Percentiles rank a stretch among this genome's conserved stretches.
Evolutionary conservation across 164 flowering plant genomes (phyloP).

Genomic region (Vitis cinerea): DNA sequence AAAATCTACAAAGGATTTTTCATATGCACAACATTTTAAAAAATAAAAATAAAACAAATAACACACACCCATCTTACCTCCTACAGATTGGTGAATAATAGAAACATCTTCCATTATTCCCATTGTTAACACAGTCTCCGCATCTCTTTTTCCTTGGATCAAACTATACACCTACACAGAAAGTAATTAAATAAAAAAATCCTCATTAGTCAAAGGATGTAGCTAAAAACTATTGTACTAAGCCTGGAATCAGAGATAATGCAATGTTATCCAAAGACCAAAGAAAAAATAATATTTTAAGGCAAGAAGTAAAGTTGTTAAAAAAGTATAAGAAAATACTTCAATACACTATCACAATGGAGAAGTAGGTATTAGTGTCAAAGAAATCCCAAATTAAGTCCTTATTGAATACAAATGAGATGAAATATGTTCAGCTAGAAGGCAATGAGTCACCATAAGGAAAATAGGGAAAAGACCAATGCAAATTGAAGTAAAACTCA

Average conservation of each 20-base stretch:
- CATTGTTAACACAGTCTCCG: conserved; percentile 87
- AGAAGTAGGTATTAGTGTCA: too few relatives aligned
- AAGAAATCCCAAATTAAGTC: too few relatives aligned
- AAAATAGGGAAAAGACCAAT: too few relatives aligned
- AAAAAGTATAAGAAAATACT: too few relatives aligned
- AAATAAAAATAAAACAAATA: background rate
- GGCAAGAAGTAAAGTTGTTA: too few relatives aligned
- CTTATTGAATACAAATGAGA: too few relatives aligned
- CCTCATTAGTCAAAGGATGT: background rate
- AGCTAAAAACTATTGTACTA: background rate
- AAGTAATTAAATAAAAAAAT: background rate
- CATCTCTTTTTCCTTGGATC: conserved; percentile 96
- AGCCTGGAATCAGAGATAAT: background rate
- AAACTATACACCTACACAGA: conserved; percentile 80
- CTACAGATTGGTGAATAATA: conserved; percentile 96
- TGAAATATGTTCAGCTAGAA: too few relatives aligned
- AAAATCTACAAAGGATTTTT: too few relatives aligned
- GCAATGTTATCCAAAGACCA: background rate
- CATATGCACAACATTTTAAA: background rate
- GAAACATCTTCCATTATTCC: conserved; percentile 98
- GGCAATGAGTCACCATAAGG: too few relatives aligned
- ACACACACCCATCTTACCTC: conserved; percentile 56
- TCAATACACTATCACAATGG: too few relatives aligned
- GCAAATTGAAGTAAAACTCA: too few relatives aligned
- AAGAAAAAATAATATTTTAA: too few relatives aligned